Evolutionary conservation across 1,284 basidiomycete species (phyloP).

Genomic region (Austroboletus rostrupii): DNA sequence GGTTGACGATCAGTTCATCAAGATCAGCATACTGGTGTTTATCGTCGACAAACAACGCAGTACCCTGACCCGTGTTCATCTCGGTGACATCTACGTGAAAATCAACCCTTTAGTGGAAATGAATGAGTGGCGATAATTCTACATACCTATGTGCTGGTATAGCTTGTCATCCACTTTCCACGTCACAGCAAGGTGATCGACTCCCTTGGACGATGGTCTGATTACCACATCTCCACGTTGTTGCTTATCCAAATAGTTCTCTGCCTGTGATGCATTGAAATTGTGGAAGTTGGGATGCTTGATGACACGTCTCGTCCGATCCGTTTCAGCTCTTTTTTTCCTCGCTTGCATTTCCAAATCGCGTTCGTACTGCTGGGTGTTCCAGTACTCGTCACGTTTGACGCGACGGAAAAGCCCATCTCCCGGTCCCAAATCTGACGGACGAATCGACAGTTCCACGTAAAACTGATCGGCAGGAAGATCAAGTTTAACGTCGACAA

Average conservation of each 20-base stretch:
- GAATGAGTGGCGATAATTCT: not conserved
- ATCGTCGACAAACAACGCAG: slow-evolving; percentile 76
- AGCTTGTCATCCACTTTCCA: slow-evolving; percentile 99
- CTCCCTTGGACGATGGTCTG: slow-evolving; percentile 91
- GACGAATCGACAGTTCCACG: slow-evolving; percentile 77
- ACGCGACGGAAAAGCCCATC: slow-evolving; percentile 65
- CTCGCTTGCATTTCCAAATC: slow-evolving; percentile 76
- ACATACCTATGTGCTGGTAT: slow-evolving; percentile 93
- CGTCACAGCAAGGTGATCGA: slow-evolving; percentile 93
- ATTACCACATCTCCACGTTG: slow-evolving; percentile 95
- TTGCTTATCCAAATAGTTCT: slow-evolving; percentile 84
- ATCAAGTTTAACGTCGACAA: slow-evolving; percentile 71
- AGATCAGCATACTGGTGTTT: slow-evolving; percentile 90
- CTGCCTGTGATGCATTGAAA: slow-evolving; percentile 88
- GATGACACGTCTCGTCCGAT: slow-evolving; percentile 81
- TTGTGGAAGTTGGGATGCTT: slow-evolving; percentile 99
- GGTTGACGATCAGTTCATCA: slow-evolving; percentile 96
- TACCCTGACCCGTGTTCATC: slow-evolving; percentile 70
- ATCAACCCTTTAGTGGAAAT: slow-evolving; percentile 7
- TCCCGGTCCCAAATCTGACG: slow-evolving; percentile 63
- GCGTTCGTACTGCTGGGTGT: slow-evolving; percentile 59
- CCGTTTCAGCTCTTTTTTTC: slow-evolving; percentile 80
- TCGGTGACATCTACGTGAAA: slow-evolving; percentile 79
- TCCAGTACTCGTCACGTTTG: slow-evolving; percentile 65
- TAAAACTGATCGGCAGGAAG: slow-evolving; percentile 61